phyloP scores from a whole-genome alignment of 805 yeast genomes.

The Saccharomycopsis vini region DNA sequence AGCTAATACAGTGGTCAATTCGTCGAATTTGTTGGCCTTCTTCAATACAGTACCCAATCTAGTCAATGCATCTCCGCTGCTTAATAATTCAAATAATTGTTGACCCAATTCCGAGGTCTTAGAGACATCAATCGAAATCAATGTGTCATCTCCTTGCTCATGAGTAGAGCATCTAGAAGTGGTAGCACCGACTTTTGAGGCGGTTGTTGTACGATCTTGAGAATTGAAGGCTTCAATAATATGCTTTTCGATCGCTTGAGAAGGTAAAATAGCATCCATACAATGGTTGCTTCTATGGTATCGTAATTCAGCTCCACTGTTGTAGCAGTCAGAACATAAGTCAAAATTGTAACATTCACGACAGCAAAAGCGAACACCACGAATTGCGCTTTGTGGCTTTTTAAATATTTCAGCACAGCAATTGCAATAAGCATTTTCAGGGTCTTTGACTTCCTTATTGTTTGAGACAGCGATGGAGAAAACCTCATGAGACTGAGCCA shows the following conservation, averaged over 20 bases:
- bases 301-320: background rate
- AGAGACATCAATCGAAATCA: conserved; percentile 1
- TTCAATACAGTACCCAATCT: background rate
- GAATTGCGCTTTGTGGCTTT: background rate
- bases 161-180: no score
- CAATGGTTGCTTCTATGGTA: conserved; percentile 4
- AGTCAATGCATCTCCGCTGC: background rate
- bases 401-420: conserved; percentile 21
- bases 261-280: conserved; percentile 5
- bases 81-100: background rate
- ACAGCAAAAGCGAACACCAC: conserved; percentile 6
- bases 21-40: conserved; percentile 2
- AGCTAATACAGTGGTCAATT: background rate
- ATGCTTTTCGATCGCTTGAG: no score
- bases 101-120: conserved; percentile 2
- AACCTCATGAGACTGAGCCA: background rate
- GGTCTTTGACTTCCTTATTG: background rate
- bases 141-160: no score
- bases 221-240: background rate
- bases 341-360: conserved; percentile 8
- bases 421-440: conserved; percentile 24
- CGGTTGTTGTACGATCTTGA: background rate
- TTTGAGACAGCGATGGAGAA: background rate
- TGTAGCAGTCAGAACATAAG: conserved; percentile 11
- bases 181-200: background rate